Conservation (phyloP, 306 rosid genomes). For the Acacia acuminata region DNA sequence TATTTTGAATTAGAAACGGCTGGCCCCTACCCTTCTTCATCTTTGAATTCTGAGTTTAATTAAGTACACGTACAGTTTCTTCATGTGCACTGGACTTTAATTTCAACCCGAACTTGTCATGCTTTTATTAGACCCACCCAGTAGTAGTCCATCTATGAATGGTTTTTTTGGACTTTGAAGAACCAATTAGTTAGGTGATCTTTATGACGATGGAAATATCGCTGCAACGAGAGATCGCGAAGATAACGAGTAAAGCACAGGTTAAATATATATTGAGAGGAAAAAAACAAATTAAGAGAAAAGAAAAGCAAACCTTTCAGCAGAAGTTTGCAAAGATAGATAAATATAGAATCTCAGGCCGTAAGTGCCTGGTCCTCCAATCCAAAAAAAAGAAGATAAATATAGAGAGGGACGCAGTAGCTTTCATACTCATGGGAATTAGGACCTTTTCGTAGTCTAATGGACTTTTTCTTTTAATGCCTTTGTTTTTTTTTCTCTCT, state of each 20-base stretch:
- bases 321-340: slow-evolving; percentile 16
- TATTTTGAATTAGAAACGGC: slow-evolving; percentile 2
- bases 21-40: not conserved
- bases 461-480: slow-evolving; percentile 41
- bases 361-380: too few relatives aligned
- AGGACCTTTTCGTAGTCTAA: slow-evolving; percentile 46
- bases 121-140: slow-evolving; percentile 30
- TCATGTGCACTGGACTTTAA: not conserved
- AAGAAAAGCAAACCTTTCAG: slow-evolving; percentile 25
- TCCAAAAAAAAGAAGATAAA: not conserved
- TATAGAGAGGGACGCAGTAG: slow-evolving; percentile 37
- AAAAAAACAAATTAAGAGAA: not conserved
- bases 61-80: not conserved
- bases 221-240: slow-evolving; percentile 29
- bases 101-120: slow-evolving; percentile 29
- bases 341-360: too few relatives aligned
- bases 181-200: slow-evolving; percentile 55
- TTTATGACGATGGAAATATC: slow-evolving; percentile 55
- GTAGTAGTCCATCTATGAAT: slow-evolving; percentile 13
- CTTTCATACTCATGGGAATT: slow-evolving; percentile 53
- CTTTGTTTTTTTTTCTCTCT: slow-evolving; percentile 17
- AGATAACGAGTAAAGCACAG: slow-evolving; percentile 39
- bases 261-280: slow-evolving; percentile 21
- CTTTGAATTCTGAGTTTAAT: slow-evolving; percentile 18
- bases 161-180: slow-evolving; percentile 22